Conservation (phyloP, 169 alveolate species). For the Theileria annulata region DNA sequence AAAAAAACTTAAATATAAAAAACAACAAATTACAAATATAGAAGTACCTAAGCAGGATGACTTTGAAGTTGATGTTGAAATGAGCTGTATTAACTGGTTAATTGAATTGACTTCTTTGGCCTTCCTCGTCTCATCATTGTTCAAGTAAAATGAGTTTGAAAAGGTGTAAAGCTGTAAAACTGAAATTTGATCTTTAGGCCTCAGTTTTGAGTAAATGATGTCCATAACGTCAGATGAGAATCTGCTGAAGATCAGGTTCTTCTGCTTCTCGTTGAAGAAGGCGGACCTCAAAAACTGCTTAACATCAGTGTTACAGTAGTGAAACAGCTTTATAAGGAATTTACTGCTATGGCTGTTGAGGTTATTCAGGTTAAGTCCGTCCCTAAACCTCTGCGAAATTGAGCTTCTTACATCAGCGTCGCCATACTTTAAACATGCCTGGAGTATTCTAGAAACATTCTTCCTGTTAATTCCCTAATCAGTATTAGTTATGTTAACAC, state of each 20-base stretch:
- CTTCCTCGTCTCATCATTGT: constrained; percentile 20
- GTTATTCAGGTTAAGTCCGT: constrained; percentile 22
- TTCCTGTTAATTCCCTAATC: constrained; percentile 45
- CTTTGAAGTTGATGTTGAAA: not conserved
- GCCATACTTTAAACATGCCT: constrained; percentile 69
- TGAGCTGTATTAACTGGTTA: constrained; percentile 37
- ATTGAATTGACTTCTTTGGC: constrained; percentile 26
- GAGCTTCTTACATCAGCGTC: constrained; percentile 15
- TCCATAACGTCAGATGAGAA: constrained; percentile 65
- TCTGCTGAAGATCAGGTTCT: constrained; percentile 33
- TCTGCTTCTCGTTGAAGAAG: constrained; percentile 46
- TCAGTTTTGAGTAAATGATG: constrained; percentile 55
- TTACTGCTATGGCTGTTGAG: constrained; percentile 56
- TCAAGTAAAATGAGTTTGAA: constrained; percentile 43
- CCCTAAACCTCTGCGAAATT: constrained; percentile 41
- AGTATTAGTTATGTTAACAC: not conserved
- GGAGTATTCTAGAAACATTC: constrained; percentile 55
- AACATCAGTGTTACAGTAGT: constrained; percentile 60
- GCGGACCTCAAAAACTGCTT: constrained; percentile 38
- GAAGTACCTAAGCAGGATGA: constrained; percentile 21
- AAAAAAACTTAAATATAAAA: not conserved
- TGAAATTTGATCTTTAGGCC: constrained; percentile 54
- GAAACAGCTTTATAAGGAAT: constrained; percentile 47
- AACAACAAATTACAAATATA: not conserved
- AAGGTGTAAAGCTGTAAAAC: constrained; percentile 41